phyloP scores from a whole-genome alignment of 2,329 filamentous ascomycete species.

The Arthroderma sp. region DNA sequence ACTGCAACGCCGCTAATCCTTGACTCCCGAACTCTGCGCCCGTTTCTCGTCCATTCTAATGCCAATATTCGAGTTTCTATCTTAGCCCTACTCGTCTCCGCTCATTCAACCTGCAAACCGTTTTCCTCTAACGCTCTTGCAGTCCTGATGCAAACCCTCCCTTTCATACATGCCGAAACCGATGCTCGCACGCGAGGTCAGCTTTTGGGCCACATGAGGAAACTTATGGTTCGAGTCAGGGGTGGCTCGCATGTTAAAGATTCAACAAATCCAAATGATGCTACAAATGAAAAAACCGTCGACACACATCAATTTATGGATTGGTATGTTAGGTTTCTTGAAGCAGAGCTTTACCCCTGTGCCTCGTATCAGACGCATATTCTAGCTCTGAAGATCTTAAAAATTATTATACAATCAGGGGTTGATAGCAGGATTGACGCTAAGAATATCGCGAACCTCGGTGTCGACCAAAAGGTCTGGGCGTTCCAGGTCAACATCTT shows the following conservation, averaged over 20 bases:
- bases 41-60: conserved; percentile 36
- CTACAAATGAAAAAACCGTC: not conserved
- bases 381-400: conserved; percentile 59
- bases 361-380: conserved; percentile 85
- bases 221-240: conserved; percentile 63
- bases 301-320: conserved; percentile 41
- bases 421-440: conserved; percentile 40
- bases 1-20: conserved; percentile 17
- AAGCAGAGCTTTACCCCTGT: conserved; percentile 61
- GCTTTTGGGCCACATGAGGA: conserved; percentile 58
- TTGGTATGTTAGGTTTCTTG: conserved; percentile 63
- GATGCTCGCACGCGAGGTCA: conserved; percentile 80
- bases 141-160: conserved; percentile 52
- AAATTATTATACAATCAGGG: conserved; percentile 54
- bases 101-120: conserved; percentile 59
- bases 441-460: conserved; percentile 33
- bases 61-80: conserved; percentile 63
- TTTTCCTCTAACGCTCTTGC: conserved; percentile 50
- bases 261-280: not conserved
- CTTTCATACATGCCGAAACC: conserved; percentile 64
- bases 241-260: conserved; percentile 34
- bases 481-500: conserved; percentile 35
- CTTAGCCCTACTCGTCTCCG: conserved; percentile 65
- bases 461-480: conserved; percentile 38
- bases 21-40: conserved; percentile 23